Evolutionary conservation across 352 stramenopile genomes (phyloP).

Genomic region (Globisporangium polare): DNA sequence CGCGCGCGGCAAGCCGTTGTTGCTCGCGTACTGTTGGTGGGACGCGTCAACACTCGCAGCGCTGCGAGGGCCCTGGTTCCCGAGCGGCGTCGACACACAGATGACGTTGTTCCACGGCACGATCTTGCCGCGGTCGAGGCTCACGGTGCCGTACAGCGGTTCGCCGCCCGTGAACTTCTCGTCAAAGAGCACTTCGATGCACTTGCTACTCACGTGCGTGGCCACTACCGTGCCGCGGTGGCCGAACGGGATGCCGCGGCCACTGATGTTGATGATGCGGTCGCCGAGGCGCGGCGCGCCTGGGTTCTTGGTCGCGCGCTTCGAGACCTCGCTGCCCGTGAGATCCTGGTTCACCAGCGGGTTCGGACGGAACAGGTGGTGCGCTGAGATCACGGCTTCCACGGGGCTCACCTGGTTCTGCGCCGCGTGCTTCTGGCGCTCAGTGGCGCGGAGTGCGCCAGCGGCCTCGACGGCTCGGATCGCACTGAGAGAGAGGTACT

Average conservation of each 20-base stretch:
- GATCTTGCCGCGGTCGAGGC: slow-evolving; percentile 94
- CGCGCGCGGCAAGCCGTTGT: slow-evolving; percentile 11
- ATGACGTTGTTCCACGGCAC: slow-evolving; percentile 91
- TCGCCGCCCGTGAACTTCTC: slow-evolving; percentile 96
- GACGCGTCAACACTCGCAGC: slow-evolving; percentile 7
- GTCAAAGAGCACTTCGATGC: slow-evolving; percentile 97
- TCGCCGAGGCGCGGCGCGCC: slow-evolving; percentile 92
- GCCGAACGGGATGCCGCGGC: slow-evolving; percentile 95
- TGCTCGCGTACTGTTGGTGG: slow-evolving; percentile 11
- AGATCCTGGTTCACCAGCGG: slow-evolving; percentile 77
- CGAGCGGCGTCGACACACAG: slow-evolving; percentile 54
- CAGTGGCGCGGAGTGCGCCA: slow-evolving; percentile 55
- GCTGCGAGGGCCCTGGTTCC: neutral
- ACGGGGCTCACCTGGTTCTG: slow-evolving; percentile 35
- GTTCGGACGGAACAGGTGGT: slow-evolving; percentile 72
- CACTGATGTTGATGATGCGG: slow-evolving; percentile 97
- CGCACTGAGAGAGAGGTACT: slow-evolving; percentile 91
- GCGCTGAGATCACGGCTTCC: slow-evolving; percentile 33
- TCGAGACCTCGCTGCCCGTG: slow-evolving; percentile 60
- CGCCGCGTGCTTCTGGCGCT: slow-evolving; percentile 46
- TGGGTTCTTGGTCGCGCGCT: slow-evolving; percentile 49
- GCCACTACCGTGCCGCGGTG: slow-evolving; percentile 96
- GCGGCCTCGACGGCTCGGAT: slow-evolving; percentile 92
- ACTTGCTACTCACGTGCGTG: slow-evolving; percentile 94
- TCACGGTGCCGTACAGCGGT: slow-evolving; percentile 93